phyloP scores from a whole-genome alignment of 192 early-diverging fungal genomes.

The Backusella tarrabulga region DNA sequence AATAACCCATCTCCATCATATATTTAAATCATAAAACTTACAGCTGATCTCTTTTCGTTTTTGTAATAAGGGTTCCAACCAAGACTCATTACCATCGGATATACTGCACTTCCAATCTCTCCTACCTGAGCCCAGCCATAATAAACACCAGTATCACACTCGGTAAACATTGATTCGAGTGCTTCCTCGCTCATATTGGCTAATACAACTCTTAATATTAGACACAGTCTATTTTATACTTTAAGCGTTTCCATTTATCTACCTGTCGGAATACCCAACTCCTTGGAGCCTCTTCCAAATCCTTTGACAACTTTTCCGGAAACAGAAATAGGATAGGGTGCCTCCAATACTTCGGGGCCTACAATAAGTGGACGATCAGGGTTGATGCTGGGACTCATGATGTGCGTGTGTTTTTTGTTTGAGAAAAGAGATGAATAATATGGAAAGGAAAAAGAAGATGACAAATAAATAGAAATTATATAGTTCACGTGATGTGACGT shows the following conservation, averaged over 20 bases:
- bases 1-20: neutral
- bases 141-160: constrained; percentile 86
- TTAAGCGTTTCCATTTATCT: constrained; percentile 14
- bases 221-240: neutral
- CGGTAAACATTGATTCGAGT: constrained; percentile 61
- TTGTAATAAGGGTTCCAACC: constrained; percentile 99
- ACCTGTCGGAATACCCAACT: constrained; percentile 97
- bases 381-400: constrained; percentile 17
- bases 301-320: constrained; percentile 83
- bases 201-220: constrained; percentile 27
- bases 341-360: constrained; percentile 52
- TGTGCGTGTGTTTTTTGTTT: neutral
- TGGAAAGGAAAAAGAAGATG: neutral
- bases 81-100: constrained; percentile 98
- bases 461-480: neutral
- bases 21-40: constrained; percentile 33
- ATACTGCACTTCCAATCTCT: constrained; percentile 49
- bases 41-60: constrained; percentile 92
- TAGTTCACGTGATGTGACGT: neutral
- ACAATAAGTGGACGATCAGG: constrained; percentile 56
- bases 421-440: constrained; percentile 9
- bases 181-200: constrained; percentile 86
- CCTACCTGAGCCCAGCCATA: constrained; percentile 90
- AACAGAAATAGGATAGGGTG: constrained; percentile 79
- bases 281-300: constrained; percentile 95